Conservation (phyloP, 2,329 filamentous ascomycete genomes). For the Penicillium brasilianum region DNA sequence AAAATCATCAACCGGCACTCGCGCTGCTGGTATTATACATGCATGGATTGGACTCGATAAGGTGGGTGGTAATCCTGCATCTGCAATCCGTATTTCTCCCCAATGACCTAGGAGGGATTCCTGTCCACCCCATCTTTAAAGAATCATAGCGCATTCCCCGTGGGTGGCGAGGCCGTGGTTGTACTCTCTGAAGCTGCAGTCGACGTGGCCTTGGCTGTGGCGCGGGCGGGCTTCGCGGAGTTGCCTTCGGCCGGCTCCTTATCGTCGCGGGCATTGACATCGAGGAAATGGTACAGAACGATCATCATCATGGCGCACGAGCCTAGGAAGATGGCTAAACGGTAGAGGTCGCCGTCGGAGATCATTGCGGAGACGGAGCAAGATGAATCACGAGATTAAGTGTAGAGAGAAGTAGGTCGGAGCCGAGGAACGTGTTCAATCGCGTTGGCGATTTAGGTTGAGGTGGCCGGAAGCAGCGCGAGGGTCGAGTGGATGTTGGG, state of each 20-base stretch:
- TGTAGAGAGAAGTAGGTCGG: too few relatives aligned
- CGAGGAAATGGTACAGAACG: constrained; percentile 93
- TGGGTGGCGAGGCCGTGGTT: constrained; percentile 4
- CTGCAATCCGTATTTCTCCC: not conserved
- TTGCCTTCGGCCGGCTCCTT: constrained; percentile 31
- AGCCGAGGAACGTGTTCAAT: not conserved
- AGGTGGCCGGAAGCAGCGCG: not conserved
- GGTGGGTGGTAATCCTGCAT: not conserved
- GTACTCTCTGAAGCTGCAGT: constrained; percentile 12
- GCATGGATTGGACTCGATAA: not conserved
- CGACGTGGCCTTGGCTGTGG: constrained; percentile 12
- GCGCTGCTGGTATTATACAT: constrained; percentile 21
- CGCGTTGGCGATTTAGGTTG: not conserved
- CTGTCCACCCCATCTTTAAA: constrained; percentile 1
- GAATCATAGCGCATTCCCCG: constrained; percentile 15
- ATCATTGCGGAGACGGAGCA: constrained; percentile 72
- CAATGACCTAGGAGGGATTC: not conserved
- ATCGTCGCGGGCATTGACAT: constrained; percentile 80
- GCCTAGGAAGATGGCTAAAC: constrained; percentile 90
- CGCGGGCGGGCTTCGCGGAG: constrained; percentile 5
- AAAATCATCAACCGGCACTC: constrained; percentile 6
- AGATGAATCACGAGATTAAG: too few relatives aligned
- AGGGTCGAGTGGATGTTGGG: not conserved
- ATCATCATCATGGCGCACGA: constrained; percentile 89
- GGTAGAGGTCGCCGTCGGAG: constrained; percentile 88